Base-by-base conservation (phyloP, 148 eudicot genomes). In the Rhododendron mucronatum region DNA sequence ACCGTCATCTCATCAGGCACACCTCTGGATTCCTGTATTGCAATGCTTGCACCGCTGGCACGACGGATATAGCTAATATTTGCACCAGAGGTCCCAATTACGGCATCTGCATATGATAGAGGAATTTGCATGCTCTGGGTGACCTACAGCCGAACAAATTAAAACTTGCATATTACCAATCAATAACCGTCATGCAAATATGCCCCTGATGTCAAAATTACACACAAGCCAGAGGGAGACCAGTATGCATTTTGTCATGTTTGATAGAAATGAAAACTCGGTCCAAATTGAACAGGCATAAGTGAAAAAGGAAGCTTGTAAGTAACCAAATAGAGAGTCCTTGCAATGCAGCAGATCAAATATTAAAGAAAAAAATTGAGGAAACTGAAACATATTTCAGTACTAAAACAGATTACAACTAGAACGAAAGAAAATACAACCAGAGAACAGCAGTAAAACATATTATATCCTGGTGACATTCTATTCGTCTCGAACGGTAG, bases 71-170 rank as follows among this genome's bases (percentile, higher is more conserved):
- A 89, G 55, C 93, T 91, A 47, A 91, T 91, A 76, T 88, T 91
- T 80, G 91, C 75, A 75, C 91, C 93, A 35, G 90, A 86, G 80
- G 75, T 80, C 53, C 93, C 93, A 88, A 91, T 91, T 23, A 91
- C 91, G 41, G 93, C 87, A 84, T 89, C 93, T 16, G 91, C 93
- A 87, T 89, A 91, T 65, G 89, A 83, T n/a, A 89, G 86, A 61
- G 93, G 93, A 83, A 89, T 86, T 85, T 91, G 93, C 89, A 89
- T 91, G 82, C 87, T 89, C 85, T 91, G 93, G 15, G 91, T 89
- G 44, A 91, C 90, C 92, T 89, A 48, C 78, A 84, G 30, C 78
- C 79, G 11, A 63, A 35, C 44, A 15, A 74, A 33, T 74, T 0
- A 74, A 74, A 74, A 74, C 78, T 30, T 33, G 11, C 20, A 33